Conservation (phyloP, 1,139 yeast genomes). For the Taiozyma sp. region DNA sequence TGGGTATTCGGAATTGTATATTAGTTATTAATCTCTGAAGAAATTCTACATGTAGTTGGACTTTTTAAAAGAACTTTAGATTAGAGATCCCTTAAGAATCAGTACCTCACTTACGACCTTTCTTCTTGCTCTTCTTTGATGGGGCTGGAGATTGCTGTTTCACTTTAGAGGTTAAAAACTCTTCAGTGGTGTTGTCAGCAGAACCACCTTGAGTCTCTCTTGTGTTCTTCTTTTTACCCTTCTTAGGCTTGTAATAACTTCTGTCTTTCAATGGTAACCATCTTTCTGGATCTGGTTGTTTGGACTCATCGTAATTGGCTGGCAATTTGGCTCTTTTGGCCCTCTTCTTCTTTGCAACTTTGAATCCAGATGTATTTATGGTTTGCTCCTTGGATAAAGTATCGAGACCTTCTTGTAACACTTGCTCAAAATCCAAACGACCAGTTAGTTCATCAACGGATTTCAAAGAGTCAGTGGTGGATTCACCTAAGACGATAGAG, state of each 20-base stretch:
- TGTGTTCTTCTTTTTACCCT: conserved; percentile 45
- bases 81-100: neutral
- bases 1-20: conserved; percentile 6
- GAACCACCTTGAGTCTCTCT: conserved; percentile 72
- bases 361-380: conserved; percentile 14
- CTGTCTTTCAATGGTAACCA: conserved; percentile 91
- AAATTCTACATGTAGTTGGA: neutral
- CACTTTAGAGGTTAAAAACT: conserved; percentile 26
- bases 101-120: conserved; percentile 27
- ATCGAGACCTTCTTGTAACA: conserved; percentile 35
- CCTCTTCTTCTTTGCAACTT: conserved; percentile 28
- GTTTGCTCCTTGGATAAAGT: conserved; percentile 28
- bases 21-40: neutral
- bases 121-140: conserved; percentile 23
- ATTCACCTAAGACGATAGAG: conserved; percentile 16
- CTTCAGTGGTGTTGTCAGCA: conserved; percentile 49
- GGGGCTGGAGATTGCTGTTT: conserved; percentile 23
- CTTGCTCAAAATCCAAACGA: conserved; percentile 35
- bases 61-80: too few species aligned
- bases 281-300: conserved; percentile 61
- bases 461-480: conserved; percentile 5
- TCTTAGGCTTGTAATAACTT: conserved; percentile 74
- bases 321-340: conserved; percentile 38
- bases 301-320: conserved; percentile 34
- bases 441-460: conserved; percentile 33